Conservation (phyloP, 495 filamentous ascomycete genomes). For the Aspergillus homomorphus region DNA sequence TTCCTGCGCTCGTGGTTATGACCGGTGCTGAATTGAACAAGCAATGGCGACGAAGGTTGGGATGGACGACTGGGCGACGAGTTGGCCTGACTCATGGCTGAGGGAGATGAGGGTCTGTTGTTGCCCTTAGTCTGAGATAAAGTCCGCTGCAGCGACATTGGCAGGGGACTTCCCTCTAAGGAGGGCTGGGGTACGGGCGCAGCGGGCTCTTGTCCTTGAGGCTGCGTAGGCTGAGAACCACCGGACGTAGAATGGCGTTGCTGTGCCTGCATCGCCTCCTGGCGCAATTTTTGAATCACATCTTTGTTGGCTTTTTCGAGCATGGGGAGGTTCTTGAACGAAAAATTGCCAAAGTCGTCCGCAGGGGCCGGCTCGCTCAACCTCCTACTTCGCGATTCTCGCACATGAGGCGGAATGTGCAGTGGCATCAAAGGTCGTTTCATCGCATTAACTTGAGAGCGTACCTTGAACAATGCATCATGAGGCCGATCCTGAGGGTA, state of each 20-base stretch:
- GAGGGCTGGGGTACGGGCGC: constrained; percentile 56
- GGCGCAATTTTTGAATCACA: constrained; percentile 90
- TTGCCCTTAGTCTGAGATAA: constrained; percentile 72
- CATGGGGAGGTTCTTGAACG: constrained; percentile 95
- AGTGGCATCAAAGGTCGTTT: constrained; percentile 92
- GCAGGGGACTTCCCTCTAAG: constrained; percentile 82
- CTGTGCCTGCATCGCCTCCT: constrained; percentile 75
- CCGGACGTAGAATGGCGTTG: constrained; percentile 32
- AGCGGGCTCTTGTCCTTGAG: constrained; percentile 10
- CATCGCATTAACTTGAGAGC: constrained; percentile 75
- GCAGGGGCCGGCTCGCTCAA: constrained; percentile 83
- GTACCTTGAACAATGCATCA: constrained; percentile 87
- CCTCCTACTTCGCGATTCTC: constrained; percentile 72
- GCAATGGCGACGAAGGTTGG: constrained; percentile 89
- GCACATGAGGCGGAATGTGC: constrained; percentile 94
- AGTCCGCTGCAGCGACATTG: constrained; percentile 77
- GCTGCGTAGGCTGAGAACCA: constrained; percentile 12
- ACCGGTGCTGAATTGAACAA: constrained; percentile 91
- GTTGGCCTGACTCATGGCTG: constrained; percentile 69
- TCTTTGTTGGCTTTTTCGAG: constrained; percentile 98
- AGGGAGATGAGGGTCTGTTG: constrained; percentile 83
- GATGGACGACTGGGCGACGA: constrained; percentile 84
- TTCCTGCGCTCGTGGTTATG: constrained; percentile 66
- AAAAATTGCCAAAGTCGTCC: constrained; percentile 94
- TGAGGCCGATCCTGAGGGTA: constrained; percentile 72